Percentiles rank a stretch among this genome's conserved stretches.
These are phyloP conservation scores for Rhynchosporium secalis DNA, from an alignment of 2,329 filamentous ascomycete genomes.

Conservation along the genomic window DNA sequence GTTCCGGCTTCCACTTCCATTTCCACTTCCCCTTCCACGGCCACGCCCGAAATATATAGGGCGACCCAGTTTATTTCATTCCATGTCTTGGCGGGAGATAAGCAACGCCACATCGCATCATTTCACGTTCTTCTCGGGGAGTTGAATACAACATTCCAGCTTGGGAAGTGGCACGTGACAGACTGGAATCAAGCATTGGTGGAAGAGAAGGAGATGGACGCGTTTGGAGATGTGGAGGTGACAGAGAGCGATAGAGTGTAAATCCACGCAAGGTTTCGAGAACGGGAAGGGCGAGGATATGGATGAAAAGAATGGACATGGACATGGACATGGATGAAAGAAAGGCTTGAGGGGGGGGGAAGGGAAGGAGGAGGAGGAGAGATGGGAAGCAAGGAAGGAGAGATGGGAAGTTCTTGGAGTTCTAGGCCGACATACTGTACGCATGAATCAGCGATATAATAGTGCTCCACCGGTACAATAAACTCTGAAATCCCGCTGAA, in stretches of 20 bases:
- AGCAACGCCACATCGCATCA: slow-evolving; percentile 2
- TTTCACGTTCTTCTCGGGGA: neutral
- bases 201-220: neutral
- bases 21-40: too few species aligned
- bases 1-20: too few species aligned
- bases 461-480: too few species aligned
- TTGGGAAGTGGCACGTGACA: too few species aligned
- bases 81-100: neutral
- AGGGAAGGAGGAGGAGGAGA: neutral
- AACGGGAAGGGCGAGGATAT: too few species aligned
- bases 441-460: too few species aligned
- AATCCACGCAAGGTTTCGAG: too few species aligned
- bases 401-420: neutral
- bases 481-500: neutral
- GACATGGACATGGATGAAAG: neutral
- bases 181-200: neutral
- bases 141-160: too few species aligned
- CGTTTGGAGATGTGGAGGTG: neutral
- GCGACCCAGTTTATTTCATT: too few species aligned
- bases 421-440: too few species aligned
- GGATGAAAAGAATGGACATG: too few species aligned
- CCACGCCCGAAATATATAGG: too few species aligned
- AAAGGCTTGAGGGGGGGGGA: neutral
- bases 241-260: neutral
- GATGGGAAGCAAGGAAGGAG: neutral